Evolutionary conservation across 495 filamentous ascomycete genomes (phyloP).

Genomic region (Podospora sp.): DNA sequence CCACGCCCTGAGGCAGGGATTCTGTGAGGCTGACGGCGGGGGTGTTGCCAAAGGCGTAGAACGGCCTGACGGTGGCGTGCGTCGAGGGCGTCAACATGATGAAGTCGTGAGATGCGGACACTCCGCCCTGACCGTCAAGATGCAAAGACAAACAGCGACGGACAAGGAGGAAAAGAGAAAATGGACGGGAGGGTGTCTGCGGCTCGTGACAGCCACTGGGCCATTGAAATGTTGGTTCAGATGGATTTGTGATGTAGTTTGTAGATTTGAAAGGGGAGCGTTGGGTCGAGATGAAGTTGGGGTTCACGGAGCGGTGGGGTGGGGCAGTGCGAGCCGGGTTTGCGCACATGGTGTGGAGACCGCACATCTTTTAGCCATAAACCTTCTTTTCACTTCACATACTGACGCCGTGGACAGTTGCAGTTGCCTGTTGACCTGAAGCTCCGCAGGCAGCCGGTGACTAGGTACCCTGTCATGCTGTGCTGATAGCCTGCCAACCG

Average conservation of each 20-base stretch:
- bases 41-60: constrained; percentile 55
- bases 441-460: too few relatives aligned
- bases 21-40: constrained; percentile 54
- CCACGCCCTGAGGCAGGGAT: constrained; percentile 47
- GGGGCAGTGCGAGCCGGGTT: neutral
- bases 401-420: too few relatives aligned
- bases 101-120: neutral
- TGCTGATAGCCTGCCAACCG: too few relatives aligned
- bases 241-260: neutral
- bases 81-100: constrained; percentile 32
- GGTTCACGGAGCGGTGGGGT: neutral
- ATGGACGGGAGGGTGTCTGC: neutral
- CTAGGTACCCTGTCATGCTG: too few relatives aligned
- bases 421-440: too few relatives aligned
- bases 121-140: neutral
- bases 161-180: too few relatives aligned
- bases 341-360: neutral
- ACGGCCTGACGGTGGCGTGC: constrained; percentile 29
- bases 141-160: too few relatives aligned
- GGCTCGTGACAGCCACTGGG: neutral
- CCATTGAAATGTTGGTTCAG: neutral
- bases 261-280: neutral
- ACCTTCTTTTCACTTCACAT: too few relatives aligned
- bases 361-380: too few relatives aligned
- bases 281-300: neutral